Percentiles rank a stretch among this genome's conserved stretches.
These are phyloP conservation scores for Penicillium sclerotiorum DNA, from an alignment of 2,329 filamentous ascomycete genomes.

Conservation along the genomic window DNA sequence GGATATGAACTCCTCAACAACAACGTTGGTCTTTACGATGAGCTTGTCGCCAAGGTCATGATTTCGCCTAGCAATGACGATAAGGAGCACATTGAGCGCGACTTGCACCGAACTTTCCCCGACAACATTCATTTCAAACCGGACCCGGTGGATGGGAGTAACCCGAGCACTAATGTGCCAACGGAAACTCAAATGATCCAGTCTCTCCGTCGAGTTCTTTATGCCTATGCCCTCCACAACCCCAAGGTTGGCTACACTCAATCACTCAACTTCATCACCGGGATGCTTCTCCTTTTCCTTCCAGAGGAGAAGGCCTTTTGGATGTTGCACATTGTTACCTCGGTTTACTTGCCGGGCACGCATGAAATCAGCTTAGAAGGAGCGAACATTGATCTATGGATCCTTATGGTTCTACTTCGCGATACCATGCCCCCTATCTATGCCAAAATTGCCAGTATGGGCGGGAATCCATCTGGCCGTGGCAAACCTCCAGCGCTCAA, in stretches of 20 bases:
- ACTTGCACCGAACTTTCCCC: slow-evolving; percentile 90
- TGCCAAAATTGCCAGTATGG: slow-evolving; percentile 78
- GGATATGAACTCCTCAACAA: slow-evolving; percentile 78
- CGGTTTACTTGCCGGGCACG: slow-evolving; percentile 83
- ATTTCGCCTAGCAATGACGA: slow-evolving; percentile 69
- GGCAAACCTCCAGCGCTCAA: slow-evolving; percentile 47
- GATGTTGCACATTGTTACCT: slow-evolving; percentile 89
- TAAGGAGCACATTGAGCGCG: slow-evolving; percentile 87
- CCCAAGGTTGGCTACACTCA: slow-evolving; percentile 94
- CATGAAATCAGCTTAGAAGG: slow-evolving; percentile 89
- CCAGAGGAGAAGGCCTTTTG: slow-evolving; percentile 91
- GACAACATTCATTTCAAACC: slow-evolving; percentile 92
- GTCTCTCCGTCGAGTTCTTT: slow-evolving; percentile 79
- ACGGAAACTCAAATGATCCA: slow-evolving; percentile 77
- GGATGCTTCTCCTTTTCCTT: slow-evolving; percentile 85
- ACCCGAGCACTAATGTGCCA: slow-evolving; percentile 13
- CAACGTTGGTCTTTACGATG: slow-evolving; percentile 74
- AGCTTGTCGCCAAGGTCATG: slow-evolving; percentile 68
- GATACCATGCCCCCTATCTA: slow-evolving; percentile 82
- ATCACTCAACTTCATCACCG: slow-evolving; percentile 91
- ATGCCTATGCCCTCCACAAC: slow-evolving; percentile 88
- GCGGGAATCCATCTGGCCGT: slow-evolving; percentile 47
- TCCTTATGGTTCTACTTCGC: slow-evolving; percentile 83
- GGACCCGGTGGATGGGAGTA: slow-evolving; percentile 40
- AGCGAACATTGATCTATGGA: slow-evolving; percentile 90